These are phyloP conservation scores for Cochlearia excelsa DNA, from an alignment of 345 rosid species.

Conservation along the genomic window DNA sequence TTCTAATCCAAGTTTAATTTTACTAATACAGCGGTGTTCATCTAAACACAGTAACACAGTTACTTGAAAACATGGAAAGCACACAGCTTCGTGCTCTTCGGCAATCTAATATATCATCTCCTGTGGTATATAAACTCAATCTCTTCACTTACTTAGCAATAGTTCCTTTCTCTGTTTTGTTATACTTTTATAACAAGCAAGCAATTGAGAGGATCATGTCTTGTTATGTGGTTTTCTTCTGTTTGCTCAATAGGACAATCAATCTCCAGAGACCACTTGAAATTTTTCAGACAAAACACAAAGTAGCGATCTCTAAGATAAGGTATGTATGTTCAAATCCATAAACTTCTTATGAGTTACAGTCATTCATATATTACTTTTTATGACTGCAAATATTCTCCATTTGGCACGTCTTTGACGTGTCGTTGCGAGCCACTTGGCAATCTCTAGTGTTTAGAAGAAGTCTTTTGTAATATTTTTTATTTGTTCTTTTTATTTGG, in stretches of 20 bases:
- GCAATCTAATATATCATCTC: slow-evolving; percentile 23
- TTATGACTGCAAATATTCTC: neutral
- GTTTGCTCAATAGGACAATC: slow-evolving; percentile 22
- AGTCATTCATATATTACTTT: neutral
- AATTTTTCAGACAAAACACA: slow-evolving; percentile 4
- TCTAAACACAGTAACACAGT: slow-evolving; percentile 34
- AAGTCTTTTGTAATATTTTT: too few relatives aligned
- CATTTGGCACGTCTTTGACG: slow-evolving; percentile 4
- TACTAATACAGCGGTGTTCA: slow-evolving; percentile 22
- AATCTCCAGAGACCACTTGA: slow-evolving; percentile 22
- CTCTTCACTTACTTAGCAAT: neutral
- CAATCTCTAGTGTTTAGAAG: neutral
- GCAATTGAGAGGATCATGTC: neutral
- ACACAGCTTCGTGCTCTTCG: slow-evolving; percentile 39
- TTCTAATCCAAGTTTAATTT: slow-evolving; percentile 15
- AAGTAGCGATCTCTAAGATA: slow-evolving; percentile 5
- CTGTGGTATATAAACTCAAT: slow-evolving; percentile 15
- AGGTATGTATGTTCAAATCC: slow-evolving; percentile 13
- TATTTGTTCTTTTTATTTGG: too few relatives aligned
- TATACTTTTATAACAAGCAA: neutral
- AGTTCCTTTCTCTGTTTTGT: slow-evolving; percentile 3
- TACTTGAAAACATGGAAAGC: slow-evolving; percentile 39
- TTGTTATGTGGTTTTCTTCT: neutral
- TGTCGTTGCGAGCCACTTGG: neutral
- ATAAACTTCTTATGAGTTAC: slow-evolving; percentile 4